phyloP scores from a whole-genome alignment of 768 basidiomycete species.

The Auricularia heimuer region DNA sequence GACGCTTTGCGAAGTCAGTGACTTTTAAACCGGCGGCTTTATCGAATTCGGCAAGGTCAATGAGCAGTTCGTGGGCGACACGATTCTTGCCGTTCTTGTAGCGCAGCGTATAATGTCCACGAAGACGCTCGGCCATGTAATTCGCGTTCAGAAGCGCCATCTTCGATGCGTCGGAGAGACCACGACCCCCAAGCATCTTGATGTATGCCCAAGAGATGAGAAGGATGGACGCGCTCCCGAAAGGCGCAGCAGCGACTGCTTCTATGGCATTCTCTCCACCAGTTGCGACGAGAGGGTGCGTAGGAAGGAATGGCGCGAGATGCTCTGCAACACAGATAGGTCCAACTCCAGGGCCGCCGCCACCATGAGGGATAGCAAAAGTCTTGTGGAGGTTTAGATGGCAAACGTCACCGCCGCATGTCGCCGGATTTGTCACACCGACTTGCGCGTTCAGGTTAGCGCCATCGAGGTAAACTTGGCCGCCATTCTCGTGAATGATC shows the following conservation, averaged over 20 bases:
- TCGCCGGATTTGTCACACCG: constrained; percentile 84
- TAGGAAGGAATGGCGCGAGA: constrained; percentile 88
- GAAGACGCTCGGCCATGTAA: constrained; percentile 88
- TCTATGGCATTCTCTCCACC: constrained; percentile 67
- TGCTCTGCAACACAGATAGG: constrained; percentile 94
- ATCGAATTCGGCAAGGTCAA: constrained; percentile 93
- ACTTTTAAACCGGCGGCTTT: constrained; percentile 85
- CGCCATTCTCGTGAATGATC: constrained; percentile 89
- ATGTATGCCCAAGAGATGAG: constrained; percentile 99
- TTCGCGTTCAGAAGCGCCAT: constrained; percentile 90
- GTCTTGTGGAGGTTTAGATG: constrained; percentile 99
- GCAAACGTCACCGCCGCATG: constrained; percentile 96
- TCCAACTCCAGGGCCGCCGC: constrained; percentile 93
- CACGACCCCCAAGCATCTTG: constrained; percentile 97
- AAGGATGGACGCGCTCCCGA: constrained; percentile 89
- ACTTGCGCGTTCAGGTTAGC: constrained; percentile 94
- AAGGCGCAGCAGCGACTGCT: constrained; percentile 87
- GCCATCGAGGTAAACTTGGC: constrained; percentile 96
- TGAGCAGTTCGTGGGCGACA: constrained; percentile 92
- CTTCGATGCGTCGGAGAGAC: constrained; percentile 76
- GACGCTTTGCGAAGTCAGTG: constrained; percentile 89
- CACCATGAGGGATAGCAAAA: constrained; percentile 95
- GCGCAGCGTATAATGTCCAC: constrained; percentile 73
- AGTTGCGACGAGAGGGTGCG: constrained; percentile 64
- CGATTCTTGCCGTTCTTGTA: constrained; percentile 86